A percentile compares a stretch with the other conserved stretches of the same genome.
Conservation (phyloP, 23 red algal species). For the Gracilaria gracilis region DNA sequence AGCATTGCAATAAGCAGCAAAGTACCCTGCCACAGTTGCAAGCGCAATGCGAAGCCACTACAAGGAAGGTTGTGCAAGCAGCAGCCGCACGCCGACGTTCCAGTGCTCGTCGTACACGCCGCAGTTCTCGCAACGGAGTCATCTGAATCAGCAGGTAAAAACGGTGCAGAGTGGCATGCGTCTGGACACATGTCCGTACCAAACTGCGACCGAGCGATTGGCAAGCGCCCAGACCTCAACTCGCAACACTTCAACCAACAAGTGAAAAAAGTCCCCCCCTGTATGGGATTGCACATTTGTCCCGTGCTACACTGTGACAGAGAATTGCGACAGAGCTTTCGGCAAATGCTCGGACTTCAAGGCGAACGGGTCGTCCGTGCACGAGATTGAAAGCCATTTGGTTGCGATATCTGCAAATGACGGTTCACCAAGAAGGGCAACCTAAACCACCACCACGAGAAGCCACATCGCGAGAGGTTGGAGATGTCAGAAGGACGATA, state of each 20-base stretch:
- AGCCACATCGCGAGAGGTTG: slow-evolving; percentile 49
- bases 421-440: slow-evolving; percentile 64
- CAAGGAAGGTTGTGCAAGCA: neutral
- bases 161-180: slow-evolving; percentile 51
- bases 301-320: too few relatives aligned
- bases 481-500: neutral
- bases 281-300: too few relatives aligned
- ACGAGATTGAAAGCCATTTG: slow-evolving; percentile 31
- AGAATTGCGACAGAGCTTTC: too few relatives aligned
- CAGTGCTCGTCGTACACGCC: slow-evolving; percentile 24
- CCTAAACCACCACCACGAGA: slow-evolving; percentile 50
- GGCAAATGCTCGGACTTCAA: too few relatives aligned
- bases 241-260: too few relatives aligned
- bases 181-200: slow-evolving; percentile 36
- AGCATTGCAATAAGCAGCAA: slow-evolving; percentile 3
- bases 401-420: slow-evolving; percentile 34
- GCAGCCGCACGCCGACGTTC: neutral
- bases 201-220: slow-evolving; percentile 48
- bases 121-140: slow-evolving; percentile 56
- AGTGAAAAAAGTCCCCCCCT: too few relatives aligned
- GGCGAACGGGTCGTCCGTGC: slow-evolving; percentile 51
- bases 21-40: neutral
- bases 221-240: slow-evolving; percentile 63
- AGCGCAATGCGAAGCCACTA: neutral
- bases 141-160: slow-evolving; percentile 55